phyloP scores from a whole-genome alignment of 257 asterid genomes.

The Fraxinus americana region DNA sequence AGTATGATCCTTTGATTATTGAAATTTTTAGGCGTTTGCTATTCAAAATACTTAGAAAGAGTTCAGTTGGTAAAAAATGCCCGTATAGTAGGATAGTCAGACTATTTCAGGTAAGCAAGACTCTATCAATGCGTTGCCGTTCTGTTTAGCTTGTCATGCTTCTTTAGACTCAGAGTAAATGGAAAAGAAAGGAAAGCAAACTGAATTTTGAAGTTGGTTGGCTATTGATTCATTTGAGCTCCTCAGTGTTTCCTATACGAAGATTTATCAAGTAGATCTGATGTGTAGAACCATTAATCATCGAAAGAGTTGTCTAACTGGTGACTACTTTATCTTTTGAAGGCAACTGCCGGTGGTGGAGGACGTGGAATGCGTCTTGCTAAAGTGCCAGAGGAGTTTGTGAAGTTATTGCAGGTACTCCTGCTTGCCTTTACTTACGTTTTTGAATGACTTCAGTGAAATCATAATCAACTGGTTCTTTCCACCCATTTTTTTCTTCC shows the following conservation, averaged over 20 bases:
- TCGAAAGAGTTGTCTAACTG: constrained; percentile 28
- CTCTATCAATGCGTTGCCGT: background rate
- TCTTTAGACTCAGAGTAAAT: background rate
- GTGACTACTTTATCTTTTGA: constrained; percentile 29
- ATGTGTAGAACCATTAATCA: background rate
- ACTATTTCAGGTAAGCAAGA: background rate
- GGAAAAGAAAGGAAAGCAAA: background rate
- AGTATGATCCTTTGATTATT: background rate
- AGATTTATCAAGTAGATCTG: background rate
- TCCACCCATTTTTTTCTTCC: background rate
- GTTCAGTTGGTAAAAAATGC: background rate
- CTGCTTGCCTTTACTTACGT: constrained; percentile 11
- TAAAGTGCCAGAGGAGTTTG: constrained; percentile 89
- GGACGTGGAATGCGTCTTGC: constrained; percentile 99
- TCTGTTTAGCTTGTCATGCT: background rate
- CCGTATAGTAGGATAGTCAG: background rate
- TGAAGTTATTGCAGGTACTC: constrained; percentile 89
- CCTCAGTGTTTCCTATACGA: background rate
- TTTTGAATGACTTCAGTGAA: constrained; percentile 7
- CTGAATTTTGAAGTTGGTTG: background rate
- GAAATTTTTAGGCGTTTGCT: background rate
- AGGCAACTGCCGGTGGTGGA: constrained; percentile 99
- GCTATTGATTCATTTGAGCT: background rate
- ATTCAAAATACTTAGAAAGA: background rate
- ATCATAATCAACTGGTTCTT: background rate